Base-by-base conservation (phyloP, 176 grass and related monocot genomes). In the Eremochloa ophiuroides region DNA sequence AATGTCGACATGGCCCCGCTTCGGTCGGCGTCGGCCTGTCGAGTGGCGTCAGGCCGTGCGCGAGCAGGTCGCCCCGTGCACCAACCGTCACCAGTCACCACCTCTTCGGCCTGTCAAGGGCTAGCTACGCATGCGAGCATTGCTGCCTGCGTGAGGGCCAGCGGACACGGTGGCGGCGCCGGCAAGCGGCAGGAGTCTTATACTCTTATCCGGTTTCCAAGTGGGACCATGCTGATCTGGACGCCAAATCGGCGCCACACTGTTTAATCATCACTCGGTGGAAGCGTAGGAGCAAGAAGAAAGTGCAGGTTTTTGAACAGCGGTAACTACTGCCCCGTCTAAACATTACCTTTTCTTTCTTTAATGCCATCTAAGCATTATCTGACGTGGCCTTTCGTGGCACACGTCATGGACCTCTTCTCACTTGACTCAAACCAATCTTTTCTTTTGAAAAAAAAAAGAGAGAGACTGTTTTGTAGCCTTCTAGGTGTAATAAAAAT, bases 91-190 rank as follows among this genome's bases (percentile, higher is more conserved):
- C 66, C 76, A 79, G n/a, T n/a, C n/a, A n/a, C n/a, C n/a, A n/a
- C 27, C 86, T 79, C 86, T 88, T 88, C 0, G 28, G 28, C 5
- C 1, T 7, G 28, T 4, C 67, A 41, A 30, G 39, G 16, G 87
- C 69, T 62, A 62, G 59, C n/a, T n/a, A n/a, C n/a, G 33, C 64
- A 10, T 10, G 15, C 0, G 15, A 22, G 30, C 31, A 20, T 7
- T 10, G 34, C 22, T n/a, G 22, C 2, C 10, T n/a, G 66, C 35
- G 66, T 40, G 35, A 41, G 22, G 47, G n/a, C 65, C 66, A 6
- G 28, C 8, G 7, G 0, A 34, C 80, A 59, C 81, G 75, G 66
- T 46, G 35, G 69, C 80, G 27, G 29, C 66, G 13, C 7, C 14
- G 73, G 14, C 65, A 2, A 4, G 20, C 38, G 16, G n/a, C n/a